Conservation (phyloP, 495 filamentous ascomycete genomes). For the Chaetomium cochliodes region DNA sequence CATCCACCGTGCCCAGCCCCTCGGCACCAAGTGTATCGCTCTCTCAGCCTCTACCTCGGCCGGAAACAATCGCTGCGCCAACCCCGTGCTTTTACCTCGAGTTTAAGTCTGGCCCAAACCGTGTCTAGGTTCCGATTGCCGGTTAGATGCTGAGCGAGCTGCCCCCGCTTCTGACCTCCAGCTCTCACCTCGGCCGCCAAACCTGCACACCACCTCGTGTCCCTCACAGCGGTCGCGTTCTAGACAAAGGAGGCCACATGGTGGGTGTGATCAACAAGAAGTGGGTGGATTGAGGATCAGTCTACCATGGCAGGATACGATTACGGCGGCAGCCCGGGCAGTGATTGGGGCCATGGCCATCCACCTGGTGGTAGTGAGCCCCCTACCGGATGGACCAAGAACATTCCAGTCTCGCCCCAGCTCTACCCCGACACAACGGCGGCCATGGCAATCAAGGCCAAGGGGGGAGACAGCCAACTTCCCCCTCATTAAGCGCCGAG, state of each 20-base stretch:
- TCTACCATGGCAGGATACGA: conserved; percentile 35
- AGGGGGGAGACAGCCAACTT: conserved; percentile 36
- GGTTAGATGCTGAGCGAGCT: conserved; percentile 16
- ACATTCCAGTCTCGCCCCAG: conserved; percentile 38
- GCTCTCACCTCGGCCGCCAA: not conserved
- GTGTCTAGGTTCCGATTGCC: not conserved
- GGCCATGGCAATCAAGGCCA: conserved; percentile 34
- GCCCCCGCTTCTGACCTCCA: conserved; percentile 12
- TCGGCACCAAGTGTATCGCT: not conserved
- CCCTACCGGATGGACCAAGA: conserved; percentile 41
- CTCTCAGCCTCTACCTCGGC: conserved; percentile 19
- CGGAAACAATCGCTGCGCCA: conserved; percentile 16
- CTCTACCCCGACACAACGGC: conserved; percentile 41
- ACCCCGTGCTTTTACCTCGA: not conserved
- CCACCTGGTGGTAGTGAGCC: conserved; percentile 19
- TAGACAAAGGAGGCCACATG: conserved; percentile 1
- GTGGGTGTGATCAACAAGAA: conserved; percentile 22
- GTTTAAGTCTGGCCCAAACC: not conserved
- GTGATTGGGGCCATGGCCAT: conserved; percentile 29
- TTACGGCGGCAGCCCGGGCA: conserved; percentile 26
- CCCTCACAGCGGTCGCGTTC: conserved; percentile 11
- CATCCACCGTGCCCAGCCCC: conserved; percentile 13
- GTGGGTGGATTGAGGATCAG: conserved; percentile 27
- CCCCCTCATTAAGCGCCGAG: conserved; percentile 44
- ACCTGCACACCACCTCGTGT: conserved; percentile 3